A percentile compares a stretch with the other conserved stretches of the same genome.
Conservation (phyloP, 1,284 basidiomycete genomes). For the Butyriboletus appendiculatus region DNA sequence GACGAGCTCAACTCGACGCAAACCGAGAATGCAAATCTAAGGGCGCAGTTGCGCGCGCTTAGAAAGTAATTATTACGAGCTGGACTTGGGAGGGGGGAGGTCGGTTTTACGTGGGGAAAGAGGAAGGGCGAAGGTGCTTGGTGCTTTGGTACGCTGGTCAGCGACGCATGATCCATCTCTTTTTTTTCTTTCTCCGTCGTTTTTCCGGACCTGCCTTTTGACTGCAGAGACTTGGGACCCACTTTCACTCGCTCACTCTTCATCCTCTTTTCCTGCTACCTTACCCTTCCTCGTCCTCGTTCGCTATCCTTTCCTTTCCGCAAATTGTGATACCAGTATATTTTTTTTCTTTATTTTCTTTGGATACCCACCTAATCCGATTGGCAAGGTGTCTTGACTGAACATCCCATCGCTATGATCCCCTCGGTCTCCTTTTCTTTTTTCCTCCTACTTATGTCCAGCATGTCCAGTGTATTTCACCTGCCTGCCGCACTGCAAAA, state of each 20-base stretch:
- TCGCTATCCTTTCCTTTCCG: background rate
- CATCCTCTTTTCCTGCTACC: background rate
- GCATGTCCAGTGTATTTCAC: slow-evolving; percentile 22
- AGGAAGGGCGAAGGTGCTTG: background rate
- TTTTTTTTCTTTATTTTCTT: background rate
- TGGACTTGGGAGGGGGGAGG: background rate
- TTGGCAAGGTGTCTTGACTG: background rate
- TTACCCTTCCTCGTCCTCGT: background rate
- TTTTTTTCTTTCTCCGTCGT: background rate
- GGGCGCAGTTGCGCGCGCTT: slow-evolving; percentile 63
- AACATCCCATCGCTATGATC: background rate
- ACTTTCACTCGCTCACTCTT: background rate
- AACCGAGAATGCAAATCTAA: slow-evolving; percentile 69
- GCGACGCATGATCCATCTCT: background rate
- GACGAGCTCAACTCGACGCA: slow-evolving; percentile 81
- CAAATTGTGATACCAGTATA: slow-evolving; percentile 2
- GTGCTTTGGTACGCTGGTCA: background rate
- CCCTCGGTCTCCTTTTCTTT: background rate
- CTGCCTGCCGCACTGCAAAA: slow-evolving; percentile 12
- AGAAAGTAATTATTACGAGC: slow-evolving; percentile 36
- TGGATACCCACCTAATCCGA: slow-evolving; percentile 15
- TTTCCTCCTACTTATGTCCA: background rate
- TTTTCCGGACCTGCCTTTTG: background rate
- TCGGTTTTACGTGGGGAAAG: background rate
- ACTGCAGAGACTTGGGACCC: background rate